Evolutionary conservation across 208 protist genomes (phyloP).

Genomic region (Perkinsela sp.): DNA sequence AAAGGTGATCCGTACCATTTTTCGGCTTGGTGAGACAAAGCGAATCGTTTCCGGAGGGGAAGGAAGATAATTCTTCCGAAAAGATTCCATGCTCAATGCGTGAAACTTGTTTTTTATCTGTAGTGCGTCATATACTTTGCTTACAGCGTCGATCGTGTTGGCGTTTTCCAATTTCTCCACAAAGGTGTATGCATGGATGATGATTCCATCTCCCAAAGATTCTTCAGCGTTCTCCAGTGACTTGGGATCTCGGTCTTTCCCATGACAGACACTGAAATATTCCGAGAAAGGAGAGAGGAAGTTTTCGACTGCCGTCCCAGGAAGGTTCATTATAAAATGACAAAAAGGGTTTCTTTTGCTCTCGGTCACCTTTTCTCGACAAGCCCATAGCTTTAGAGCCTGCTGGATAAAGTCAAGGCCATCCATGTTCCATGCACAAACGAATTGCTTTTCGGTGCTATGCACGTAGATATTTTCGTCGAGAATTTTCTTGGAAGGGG

Average conservation of each 20-base stretch:
- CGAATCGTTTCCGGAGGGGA: background rate
- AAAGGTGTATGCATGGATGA: background rate
- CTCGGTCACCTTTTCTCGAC: background rate
- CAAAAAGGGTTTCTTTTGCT: background rate
- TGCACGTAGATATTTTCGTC: background rate
- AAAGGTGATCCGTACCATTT: background rate
- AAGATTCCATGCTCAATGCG: background rate
- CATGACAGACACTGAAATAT: no score
- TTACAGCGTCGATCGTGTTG: background rate
- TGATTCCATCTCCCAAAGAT: no score
- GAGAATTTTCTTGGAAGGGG: background rate
- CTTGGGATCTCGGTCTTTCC: no score
- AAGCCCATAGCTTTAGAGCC: background rate
- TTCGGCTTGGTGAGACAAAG: background rate
- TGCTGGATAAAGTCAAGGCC: background rate
- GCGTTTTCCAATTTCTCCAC: background rate
- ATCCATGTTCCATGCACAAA: background rate
- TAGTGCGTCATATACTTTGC: background rate
- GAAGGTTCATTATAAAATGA: background rate
- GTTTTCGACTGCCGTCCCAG: background rate
- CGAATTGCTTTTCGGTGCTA: background rate
- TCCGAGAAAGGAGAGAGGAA: background rate
- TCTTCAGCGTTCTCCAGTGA: no score
- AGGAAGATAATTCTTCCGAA: background rate
- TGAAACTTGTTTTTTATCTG: background rate